Evolutionary conservation across 1,284 basidiomycete species (phyloP).

Genomic region (Ganoderma resinaceum): DNA sequence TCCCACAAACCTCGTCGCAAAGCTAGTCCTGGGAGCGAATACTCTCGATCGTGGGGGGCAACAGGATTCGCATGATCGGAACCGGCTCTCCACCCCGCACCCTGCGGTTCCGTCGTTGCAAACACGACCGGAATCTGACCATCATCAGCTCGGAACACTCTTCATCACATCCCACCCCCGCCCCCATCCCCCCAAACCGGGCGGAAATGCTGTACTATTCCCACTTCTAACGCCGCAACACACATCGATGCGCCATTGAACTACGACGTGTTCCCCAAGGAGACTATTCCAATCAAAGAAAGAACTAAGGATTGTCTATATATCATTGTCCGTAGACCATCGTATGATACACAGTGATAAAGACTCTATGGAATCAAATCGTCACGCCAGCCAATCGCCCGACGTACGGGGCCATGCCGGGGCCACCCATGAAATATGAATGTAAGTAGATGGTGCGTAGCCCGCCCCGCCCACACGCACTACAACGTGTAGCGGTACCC

Average conservation of each 20-base stretch:
- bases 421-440: neutral
- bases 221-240: neutral
- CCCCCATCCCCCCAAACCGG: neutral
- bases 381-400: neutral
- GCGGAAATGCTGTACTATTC: neutral
- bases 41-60: neutral
- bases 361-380: neutral
- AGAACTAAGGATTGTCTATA: neutral
- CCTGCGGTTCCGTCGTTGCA: neutral
- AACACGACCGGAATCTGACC: neutral
- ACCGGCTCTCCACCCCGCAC: neutral
- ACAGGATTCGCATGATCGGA: conserved; percentile 1
- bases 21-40: neutral
- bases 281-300: neutral
- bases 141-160: neutral
- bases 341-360: neutral
- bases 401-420: neutral
- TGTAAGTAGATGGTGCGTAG: no score
- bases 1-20: neutral
- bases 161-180: neutral
- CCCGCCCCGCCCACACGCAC: neutral
- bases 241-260: neutral
- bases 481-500: conserved; percentile 47
- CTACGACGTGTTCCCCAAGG: neutral
- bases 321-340: neutral